phyloP scores from a whole-genome alignment of 2,329 filamentous ascomycete genomes.

The Paradendryphiella salina region DNA sequence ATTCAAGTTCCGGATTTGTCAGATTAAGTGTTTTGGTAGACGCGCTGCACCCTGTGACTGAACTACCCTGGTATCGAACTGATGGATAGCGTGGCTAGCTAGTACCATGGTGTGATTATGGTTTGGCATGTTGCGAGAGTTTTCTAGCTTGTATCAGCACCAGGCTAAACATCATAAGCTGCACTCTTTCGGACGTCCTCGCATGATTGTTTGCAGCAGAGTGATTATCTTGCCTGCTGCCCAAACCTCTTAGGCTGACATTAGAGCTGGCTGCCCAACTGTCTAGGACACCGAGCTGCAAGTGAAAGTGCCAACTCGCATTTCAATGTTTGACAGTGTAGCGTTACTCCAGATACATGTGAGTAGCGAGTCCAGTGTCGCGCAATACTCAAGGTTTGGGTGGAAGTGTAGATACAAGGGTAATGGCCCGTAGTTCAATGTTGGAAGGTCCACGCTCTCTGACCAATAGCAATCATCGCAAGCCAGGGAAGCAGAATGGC shows the following conservation, averaged over 20 bases:
- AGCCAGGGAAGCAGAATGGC: conserved; percentile 7
- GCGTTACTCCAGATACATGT: no score
- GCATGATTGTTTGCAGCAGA: background rate
- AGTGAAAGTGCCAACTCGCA: background rate
- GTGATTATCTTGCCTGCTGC: background rate
- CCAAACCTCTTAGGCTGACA: background rate
- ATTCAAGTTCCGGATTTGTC: no score
- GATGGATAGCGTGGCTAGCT: no score
- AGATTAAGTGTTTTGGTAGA: no score
- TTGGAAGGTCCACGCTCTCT: background rate
- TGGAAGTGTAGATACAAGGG: background rate
- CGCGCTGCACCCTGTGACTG: no score
- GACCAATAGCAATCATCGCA: conserved; percentile 6
- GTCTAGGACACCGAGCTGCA: background rate
- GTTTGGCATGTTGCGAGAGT: background rate
- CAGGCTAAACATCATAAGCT: no score
- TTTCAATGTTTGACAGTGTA: background rate
- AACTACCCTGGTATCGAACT: no score
- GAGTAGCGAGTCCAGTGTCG: no score
- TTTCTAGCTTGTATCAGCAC: background rate
- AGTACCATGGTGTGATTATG: no score
- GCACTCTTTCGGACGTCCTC: background rate
- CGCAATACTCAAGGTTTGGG: background rate
- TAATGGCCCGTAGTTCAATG: conserved; percentile 2
- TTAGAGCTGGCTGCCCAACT: background rate